phyloP scores from a whole-genome alignment of 2,329 filamentous ascomycete species.

The Phaeosphaeriaceae sp. region DNA sequence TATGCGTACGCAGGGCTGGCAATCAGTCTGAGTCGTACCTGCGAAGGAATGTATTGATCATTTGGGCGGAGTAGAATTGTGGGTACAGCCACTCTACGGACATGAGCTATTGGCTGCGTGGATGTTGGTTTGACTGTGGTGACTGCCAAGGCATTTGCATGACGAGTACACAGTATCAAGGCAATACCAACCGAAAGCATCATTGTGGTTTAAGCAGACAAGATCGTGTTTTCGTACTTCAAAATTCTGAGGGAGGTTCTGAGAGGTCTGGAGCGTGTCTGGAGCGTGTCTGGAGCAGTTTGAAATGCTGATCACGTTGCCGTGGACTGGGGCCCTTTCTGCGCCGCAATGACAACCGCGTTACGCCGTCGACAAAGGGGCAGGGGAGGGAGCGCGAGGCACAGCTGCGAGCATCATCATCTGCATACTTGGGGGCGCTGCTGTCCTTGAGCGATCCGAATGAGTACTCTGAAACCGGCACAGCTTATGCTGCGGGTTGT shows the following conservation, averaged over 20 bases:
- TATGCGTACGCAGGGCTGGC: neutral
- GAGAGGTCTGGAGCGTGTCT: no score
- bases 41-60: constrained; percentile 4
- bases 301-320: no score
- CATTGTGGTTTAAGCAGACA: no score
- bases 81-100: neutral
- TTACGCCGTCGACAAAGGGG: no score
- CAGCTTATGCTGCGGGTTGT: neutral
- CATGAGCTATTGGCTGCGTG: neutral
- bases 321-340: no score
- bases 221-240: no score
- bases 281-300: no score
- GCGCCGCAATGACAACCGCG: no score
- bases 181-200: no score
- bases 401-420: neutral
- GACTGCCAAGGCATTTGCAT: neutral
- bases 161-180: neutral
- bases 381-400: neutral
- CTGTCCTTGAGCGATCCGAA: neutral
- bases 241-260: no score
- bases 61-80: constrained; percentile 9
- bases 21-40: neutral
- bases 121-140: neutral
- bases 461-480: neutral
- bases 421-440: neutral